Evolutionary conservation across 805 yeast genomes (phyloP).

Genomic region (Dipodascopsis uninucleata): DNA sequence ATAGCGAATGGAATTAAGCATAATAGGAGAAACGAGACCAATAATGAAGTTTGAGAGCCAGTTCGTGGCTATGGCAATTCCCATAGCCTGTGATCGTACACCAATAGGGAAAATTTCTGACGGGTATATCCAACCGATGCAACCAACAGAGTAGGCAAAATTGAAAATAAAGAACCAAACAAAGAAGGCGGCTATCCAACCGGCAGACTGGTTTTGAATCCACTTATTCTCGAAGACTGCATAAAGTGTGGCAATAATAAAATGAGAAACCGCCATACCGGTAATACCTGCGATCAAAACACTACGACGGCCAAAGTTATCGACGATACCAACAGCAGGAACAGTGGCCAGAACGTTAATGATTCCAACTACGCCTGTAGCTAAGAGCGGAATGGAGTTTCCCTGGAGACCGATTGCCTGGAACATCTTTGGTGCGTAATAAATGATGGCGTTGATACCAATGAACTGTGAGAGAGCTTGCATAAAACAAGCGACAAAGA

Average conservation of each 20-base stretch:
- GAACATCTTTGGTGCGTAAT: slow-evolving; percentile 47
- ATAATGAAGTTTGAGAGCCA: slow-evolving; percentile 61
- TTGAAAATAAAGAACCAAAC: slow-evolving; percentile 34
- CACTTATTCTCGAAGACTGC: slow-evolving; percentile 40
- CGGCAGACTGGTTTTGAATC: slow-evolving; percentile 33
- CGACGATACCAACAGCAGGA: slow-evolving; percentile 54
- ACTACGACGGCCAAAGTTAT: slow-evolving; percentile 62
- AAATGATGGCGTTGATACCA: slow-evolving; percentile 48
- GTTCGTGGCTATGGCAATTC: slow-evolving; percentile 7
- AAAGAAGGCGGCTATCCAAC: slow-evolving; percentile 29
- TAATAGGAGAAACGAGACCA: slow-evolving; percentile 57
- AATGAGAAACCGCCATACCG: slow-evolving; percentile 50
- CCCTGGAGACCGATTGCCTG: slow-evolving; percentile 48
- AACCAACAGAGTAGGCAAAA: slow-evolving; percentile 32
- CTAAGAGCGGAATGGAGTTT: slow-evolving; percentile 44
- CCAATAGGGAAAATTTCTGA: slow-evolving; percentile 30
- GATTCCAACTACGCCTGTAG: slow-evolving; percentile 45
- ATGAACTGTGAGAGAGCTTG: slow-evolving; percentile 34
- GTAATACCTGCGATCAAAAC: slow-evolving; percentile 58
- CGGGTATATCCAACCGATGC: slow-evolving; percentile 31
- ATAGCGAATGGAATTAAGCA: slow-evolving; percentile 30
- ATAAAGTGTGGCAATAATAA: slow-evolving; percentile 43
- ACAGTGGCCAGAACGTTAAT: slow-evolving; percentile 50
- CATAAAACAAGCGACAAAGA: slow-evolving; percentile 24
- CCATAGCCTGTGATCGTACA: slow-evolving; percentile 33